Percentiles rank a stretch among this genome's conserved stretches.
These are phyloP conservation scores for Diaporthe longicolla DNA, from an alignment of 2,329 filamentous ascomycete genomes.

Conservation along the genomic window DNA sequence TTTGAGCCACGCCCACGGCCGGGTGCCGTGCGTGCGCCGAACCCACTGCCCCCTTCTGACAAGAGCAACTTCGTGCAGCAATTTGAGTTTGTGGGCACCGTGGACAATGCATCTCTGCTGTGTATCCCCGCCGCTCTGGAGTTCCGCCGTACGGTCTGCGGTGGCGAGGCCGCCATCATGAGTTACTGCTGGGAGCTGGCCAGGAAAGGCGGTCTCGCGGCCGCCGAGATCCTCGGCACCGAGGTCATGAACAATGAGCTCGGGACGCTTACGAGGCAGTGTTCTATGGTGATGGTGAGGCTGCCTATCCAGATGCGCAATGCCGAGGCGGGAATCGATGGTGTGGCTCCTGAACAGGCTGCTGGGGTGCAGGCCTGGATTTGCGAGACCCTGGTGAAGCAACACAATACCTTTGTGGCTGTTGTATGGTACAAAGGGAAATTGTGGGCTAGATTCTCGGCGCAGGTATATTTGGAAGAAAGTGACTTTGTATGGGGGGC, in stretches of 20 bases:
- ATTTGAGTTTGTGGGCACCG: conserved; percentile 84
- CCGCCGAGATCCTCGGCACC: conserved; percentile 77
- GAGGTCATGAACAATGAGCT: conserved; percentile 77
- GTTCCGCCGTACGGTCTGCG: conserved; percentile 78
- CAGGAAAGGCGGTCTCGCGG: conserved; percentile 70
- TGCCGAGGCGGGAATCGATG: conserved; percentile 3
- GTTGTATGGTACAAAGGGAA: conserved; percentile 71
- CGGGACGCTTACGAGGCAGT: conserved; percentile 71
- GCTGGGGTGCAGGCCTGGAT: conserved; percentile 63
- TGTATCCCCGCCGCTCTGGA: conserved; percentile 80
- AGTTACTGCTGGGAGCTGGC: conserved; percentile 75
- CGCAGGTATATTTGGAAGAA: conserved; percentile 84
- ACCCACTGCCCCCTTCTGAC: conserved; percentile 58
- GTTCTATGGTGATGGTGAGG: conserved; percentile 79
- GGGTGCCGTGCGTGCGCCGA: conserved; percentile 47
- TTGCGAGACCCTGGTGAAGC: conserved; percentile 62
- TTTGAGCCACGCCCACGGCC: conserved; percentile 66
- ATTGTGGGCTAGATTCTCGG: conserved; percentile 81
- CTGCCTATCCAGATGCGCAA: conserved; percentile 70
- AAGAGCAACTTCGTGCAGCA: conserved; percentile 75
- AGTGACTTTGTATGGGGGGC: conserved; percentile 82
- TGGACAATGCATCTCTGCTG: conserved; percentile 79
- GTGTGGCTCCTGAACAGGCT: neutral
- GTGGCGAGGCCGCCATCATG: conserved; percentile 79
- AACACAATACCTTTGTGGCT: conserved; percentile 79